Percentiles rank a stretch among this genome's conserved stretches.
These are phyloP conservation scores for Alectoria sarmentosa DNA, from an alignment of 495 filamentous ascomycete genomes.

Conservation along the genomic window DNA sequence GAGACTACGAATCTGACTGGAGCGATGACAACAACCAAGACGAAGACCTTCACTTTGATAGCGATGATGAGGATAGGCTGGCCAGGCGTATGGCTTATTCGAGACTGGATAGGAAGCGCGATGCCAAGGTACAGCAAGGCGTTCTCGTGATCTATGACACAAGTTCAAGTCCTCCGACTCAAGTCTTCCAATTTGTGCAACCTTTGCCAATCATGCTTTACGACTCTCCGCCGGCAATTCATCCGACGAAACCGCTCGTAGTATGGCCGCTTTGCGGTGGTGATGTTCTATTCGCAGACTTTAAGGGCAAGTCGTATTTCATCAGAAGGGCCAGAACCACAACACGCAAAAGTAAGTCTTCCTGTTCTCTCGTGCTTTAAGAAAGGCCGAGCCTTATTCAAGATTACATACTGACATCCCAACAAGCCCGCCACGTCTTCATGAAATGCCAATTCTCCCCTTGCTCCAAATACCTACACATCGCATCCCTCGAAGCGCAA, in stretches of 20 bases:
- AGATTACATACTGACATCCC: not conserved
- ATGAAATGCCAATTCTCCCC: constrained; percentile 17
- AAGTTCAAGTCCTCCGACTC: not conserved
- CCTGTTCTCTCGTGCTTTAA: not conserved
- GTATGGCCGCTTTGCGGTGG: constrained; percentile 16
- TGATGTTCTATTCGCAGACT: constrained; percentile 16
- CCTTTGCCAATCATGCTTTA: not conserved
- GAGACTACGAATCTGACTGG: not conserved
- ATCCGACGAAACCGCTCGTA: constrained; percentile 11
- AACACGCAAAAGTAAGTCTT: constrained; percentile 6
- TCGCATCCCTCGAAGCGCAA: constrained; percentile 16
- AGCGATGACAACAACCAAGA: not conserved
- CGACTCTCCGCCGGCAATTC: constrained; percentile 14
- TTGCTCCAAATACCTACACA: constrained; percentile 12
- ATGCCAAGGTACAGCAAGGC: constrained; percentile 1
- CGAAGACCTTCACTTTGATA: not conserved
- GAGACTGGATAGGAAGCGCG: not conserved
- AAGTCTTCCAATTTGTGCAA: constrained; percentile 9
- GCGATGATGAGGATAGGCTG: not conserved
- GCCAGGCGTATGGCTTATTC: not conserved
- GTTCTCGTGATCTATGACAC: constrained; percentile 7
- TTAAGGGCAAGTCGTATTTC: constrained; percentile 11
- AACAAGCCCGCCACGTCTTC: constrained; percentile 11
- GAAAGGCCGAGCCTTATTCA: not conserved
- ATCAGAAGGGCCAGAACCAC: constrained; percentile 7